Evolutionary conservation across 2,329 filamentous ascomycete genomes (phyloP).

Genomic region (Fusarium odoratissimum): DNA sequence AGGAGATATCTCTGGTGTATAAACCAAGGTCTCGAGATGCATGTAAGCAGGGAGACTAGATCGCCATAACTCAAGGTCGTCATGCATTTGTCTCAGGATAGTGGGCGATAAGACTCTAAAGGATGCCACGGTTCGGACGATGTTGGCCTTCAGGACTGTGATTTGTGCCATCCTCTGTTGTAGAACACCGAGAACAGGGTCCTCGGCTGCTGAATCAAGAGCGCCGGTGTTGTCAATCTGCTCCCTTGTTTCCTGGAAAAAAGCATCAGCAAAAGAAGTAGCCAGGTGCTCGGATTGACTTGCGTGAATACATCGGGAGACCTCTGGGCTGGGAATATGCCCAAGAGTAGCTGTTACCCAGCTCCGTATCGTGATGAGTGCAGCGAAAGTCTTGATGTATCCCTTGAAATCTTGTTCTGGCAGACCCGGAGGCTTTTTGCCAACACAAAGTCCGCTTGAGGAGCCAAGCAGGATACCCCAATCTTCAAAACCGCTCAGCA

Average conservation of each 20-base stretch:
- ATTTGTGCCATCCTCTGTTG: neutral
- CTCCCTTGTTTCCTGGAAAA: neutral
- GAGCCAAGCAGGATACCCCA: neutral
- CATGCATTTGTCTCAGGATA: neutral
- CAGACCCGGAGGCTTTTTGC: accelerated
- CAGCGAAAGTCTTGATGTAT: neutral
- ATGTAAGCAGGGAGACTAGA: neutral
- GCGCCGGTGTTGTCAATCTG: neutral
- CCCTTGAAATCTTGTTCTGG: accelerated
- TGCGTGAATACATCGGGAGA: neutral
- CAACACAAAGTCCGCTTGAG: neutral
- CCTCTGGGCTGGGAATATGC: neutral
- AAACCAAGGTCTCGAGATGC: accelerated
- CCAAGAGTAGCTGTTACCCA: neutral
- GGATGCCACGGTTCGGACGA: neutral
- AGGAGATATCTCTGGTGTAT: neutral
- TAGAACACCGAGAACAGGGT: accelerated
- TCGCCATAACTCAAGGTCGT: neutral
- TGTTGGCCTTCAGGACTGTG: neutral
- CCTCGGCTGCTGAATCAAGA: neutral
- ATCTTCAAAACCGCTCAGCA: neutral
- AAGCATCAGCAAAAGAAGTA: neutral
- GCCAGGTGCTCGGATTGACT: accelerated
- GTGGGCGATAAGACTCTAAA: accelerated
- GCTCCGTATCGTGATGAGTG: neutral